Evolutionary conservation across 805 yeast genomes (phyloP), one percentile per base, ranked within the genome.

Genomic region (Ogataea polymorpha): DNA sequence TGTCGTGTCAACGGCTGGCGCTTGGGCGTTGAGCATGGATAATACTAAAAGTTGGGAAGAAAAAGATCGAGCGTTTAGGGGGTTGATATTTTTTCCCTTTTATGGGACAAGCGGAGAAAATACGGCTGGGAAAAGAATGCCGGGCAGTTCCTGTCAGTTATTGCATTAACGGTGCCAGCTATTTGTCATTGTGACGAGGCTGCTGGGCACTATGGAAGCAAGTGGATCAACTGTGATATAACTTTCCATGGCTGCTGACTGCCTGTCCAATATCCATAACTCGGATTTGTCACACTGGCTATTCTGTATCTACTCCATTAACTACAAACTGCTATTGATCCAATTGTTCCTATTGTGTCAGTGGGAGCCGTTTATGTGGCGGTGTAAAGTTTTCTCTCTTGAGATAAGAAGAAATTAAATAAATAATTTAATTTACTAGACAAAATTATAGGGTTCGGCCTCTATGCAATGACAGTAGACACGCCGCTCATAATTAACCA

Each of bases 21-120:
- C 36, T 18, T 50, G 46, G 39, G 51, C 44, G 42, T 46, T 50
- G 35, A 47, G 35, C 51, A 50, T 46, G 32, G 15, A 17, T 23
- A 37, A 27, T 15, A 14, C 26, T 29, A 23, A 24, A 26, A 20
- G 23, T 31, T 23, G 33, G 41, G 29, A 39, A 33, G 42, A 39
- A 33, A 39, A 39, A 32, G 37, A 39, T 39, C 37, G 29, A 39
- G 42, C 42, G 42, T 39, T 32, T 39, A 38, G 35, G 24, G 35
- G 42, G 42, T 13, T 26, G 30, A 18, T 18, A 13, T 13, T 32
- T 39, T 39, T 33, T 35, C 42, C 36, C 26, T 32, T 39, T 33
- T 23, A 9, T 12, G 37, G 34, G 26, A 21, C 32, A 27, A 18
- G 42, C 33, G 33, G 42, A 39, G 42, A 39, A 26, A 13, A 12